A percentile compares a stretch with the other conserved stretches of the same genome.
Evolutionary conservation across 805 yeast genomes (phyloP).

Genomic region (Allodekkera sacchari): DNA sequence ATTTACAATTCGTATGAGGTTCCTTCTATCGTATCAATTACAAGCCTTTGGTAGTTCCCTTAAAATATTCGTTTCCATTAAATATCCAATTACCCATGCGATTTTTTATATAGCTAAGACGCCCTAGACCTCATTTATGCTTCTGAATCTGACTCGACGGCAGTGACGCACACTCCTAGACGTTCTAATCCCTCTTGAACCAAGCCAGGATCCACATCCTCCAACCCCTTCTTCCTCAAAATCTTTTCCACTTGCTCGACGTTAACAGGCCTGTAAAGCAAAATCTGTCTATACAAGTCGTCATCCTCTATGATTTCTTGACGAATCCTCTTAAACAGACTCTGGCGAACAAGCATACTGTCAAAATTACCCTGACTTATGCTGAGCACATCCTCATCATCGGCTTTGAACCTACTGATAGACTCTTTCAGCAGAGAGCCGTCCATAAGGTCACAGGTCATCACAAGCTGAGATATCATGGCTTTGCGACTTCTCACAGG

Average conservation of each 20-base stretch:
- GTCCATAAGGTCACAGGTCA: conserved; percentile 11
- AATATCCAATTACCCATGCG: no score
- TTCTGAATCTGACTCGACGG: no score
- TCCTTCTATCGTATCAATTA: no score
- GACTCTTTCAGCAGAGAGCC: neutral
- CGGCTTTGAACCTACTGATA: neutral
- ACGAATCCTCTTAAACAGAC: conserved; percentile 13
- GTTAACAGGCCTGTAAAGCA: conserved; percentile 19
- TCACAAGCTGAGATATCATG: conserved; percentile 23
- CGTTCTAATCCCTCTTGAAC: conserved; percentile 20
- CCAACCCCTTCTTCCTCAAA: conserved; percentile 11
- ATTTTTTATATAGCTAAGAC: no score
- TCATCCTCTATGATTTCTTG: conserved; percentile 10
- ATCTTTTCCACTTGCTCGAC: conserved; percentile 10
- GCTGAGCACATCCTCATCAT: conserved; percentile 2
- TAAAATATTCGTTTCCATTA: no score
- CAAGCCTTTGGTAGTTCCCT: no score
- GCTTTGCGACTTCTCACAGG: conserved; percentile 22
- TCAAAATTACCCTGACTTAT: neutral
- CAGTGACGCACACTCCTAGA: conserved; percentile 21
- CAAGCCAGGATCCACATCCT: conserved; percentile 10
- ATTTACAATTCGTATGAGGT: no score
- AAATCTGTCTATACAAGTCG: conserved; percentile 10
- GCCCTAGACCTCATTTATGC: no score
- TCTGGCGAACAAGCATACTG: conserved; percentile 4